Evolutionary conservation across 2,329 filamentous ascomycete genomes (phyloP).

Genomic region (Exophiala xenobiotica): DNA sequence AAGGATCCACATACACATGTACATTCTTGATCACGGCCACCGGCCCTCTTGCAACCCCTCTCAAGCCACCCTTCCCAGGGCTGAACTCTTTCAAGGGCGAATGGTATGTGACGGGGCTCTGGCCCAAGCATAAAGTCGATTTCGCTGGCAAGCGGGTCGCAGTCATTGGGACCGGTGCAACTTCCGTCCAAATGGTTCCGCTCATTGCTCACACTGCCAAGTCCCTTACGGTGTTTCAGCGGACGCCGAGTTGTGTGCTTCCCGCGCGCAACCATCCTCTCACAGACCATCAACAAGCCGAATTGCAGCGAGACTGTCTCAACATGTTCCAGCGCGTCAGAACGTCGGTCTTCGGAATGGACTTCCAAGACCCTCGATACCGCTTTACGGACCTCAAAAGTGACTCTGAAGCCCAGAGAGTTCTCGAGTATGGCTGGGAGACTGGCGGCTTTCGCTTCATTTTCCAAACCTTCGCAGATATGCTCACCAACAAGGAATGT

Average conservation of each 20-base stretch:
- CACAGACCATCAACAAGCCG: slow-evolving; percentile 33
- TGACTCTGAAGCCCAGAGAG: slow-evolving; percentile 26
- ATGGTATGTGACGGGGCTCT: slow-evolving; percentile 60
- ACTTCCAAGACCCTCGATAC: slow-evolving; percentile 1
- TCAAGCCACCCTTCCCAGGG: slow-evolving; percentile 59
- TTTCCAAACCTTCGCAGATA: slow-evolving; percentile 56
- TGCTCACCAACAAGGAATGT: slow-evolving; percentile 46
- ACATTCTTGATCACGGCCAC: slow-evolving; percentile 48
- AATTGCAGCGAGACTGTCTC: slow-evolving; percentile 25
- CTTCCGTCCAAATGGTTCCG: slow-evolving; percentile 40
- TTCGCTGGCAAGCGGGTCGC: slow-evolving; percentile 55
- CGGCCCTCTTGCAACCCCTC: slow-evolving; percentile 48
- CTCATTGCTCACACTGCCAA: slow-evolving; percentile 23
- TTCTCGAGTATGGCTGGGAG: slow-evolving; percentile 36
- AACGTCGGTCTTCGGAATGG: slow-evolving; percentile 35
- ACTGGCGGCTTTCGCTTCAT: slow-evolving; percentile 57
- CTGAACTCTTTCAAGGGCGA: slow-evolving; percentile 59
- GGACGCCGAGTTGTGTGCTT: slow-evolving; percentile 58
- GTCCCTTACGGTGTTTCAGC: slow-evolving; percentile 51
- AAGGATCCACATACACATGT: slow-evolving; percentile 39
- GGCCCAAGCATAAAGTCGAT: slow-evolving; percentile 53
- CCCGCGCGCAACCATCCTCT: slow-evolving; percentile 15
- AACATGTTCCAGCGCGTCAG: slow-evolving; percentile 33
- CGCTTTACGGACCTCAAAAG: slow-evolving; percentile 12
- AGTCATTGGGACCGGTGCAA: slow-evolving; percentile 64